Base-by-base conservation (phyloP, 345 rosid species). In the Mercurialis annua region DNA sequence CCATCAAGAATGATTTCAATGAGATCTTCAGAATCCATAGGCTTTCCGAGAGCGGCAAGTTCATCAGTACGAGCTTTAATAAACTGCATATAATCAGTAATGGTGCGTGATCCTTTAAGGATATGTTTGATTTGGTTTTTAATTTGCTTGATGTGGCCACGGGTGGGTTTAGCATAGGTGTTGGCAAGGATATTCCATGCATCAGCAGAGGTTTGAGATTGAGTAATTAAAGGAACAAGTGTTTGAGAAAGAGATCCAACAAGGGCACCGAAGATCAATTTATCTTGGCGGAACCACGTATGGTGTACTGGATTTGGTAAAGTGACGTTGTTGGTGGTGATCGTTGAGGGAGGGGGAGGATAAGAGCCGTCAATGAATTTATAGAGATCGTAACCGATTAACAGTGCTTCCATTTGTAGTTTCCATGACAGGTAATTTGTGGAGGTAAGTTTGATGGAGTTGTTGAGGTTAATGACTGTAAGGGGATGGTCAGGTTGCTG, bases 361-460 rank as follows among this genome's bases (percentile, higher is more conserved):
- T 20, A 24, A 57, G 24, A 61, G 9, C 34, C 50, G 42, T 12
- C 49, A 21, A 42, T 24, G 34, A 38, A 61, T 61, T 61, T 38
- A 31, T 40, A 24, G 23, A 36, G 18, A 18, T 61, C 50, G 24
- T 42, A 61, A 1, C 65, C 31, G 18, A 61, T 21, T 38, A 61
- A 12, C 12, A 57, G 62, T 14, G 43, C 43, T n/a, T 57, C 40
- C 42, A 57, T 29, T 33, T 57, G 62, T 15, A 57, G 65, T 61
- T 20, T 4, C 29, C 64, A 38, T 9, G 49, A 59, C 9, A 59
- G 9, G 17, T 59, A 59, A 24, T 59, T 59, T 38, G 4, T 59
- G 33, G 65, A n/a, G 34, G 65, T 61, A 50, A 61, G 65, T 38
- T 61, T 61, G 50, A 61, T 21, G 54, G n/a, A n/a, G n/a, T n/a